Percentiles rank a stretch among this genome's conserved stretches.
These are phyloP conservation scores for Sporisorium graminicola DNA, from an alignment of 1,284 basidiomycete genomes.

Conservation along the genomic window DNA sequence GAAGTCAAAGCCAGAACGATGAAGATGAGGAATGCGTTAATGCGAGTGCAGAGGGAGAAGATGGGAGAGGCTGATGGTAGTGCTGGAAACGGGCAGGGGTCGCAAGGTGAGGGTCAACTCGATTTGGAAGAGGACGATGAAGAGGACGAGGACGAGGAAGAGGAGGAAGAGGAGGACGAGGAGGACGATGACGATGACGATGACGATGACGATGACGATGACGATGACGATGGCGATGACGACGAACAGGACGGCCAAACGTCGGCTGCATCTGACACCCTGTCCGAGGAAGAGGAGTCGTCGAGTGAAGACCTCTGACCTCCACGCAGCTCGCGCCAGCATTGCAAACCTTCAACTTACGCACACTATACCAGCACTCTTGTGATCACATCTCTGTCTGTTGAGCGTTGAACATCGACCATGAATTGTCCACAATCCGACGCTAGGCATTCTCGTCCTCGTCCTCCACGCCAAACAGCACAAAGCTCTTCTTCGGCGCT, in stretches of 20 bases:
- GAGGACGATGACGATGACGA: no score
- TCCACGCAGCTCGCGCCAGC: background rate
- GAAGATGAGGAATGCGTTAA: conserved; percentile 17
- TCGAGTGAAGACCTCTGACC: background rate
- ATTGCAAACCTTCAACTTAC: background rate
- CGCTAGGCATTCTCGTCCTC: conserved; percentile 24
- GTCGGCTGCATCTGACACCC: background rate
- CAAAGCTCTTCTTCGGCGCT: conserved; percentile 47
- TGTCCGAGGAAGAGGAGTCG: conserved; percentile 2
- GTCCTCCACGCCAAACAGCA: conserved; percentile 52
- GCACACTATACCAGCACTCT: background rate
- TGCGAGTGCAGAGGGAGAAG: conserved; percentile 1
- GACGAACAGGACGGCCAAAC: background rate
- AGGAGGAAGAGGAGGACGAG: background rate
- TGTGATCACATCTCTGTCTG: background rate
- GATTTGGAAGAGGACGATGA: background rate
- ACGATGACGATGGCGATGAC: no score
- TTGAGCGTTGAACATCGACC: conserved; percentile 1
- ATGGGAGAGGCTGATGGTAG: background rate
- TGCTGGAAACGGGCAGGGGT: background rate
- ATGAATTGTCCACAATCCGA: conserved; percentile 4
- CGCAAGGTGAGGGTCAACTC: background rate
- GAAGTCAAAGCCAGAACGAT: conserved; percentile 5
- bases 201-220: background rate
- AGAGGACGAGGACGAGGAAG: background rate